Conservation (phyloP, 2,329 filamentous ascomycete genomes). For the Pestalotiopsis sp. region DNA sequence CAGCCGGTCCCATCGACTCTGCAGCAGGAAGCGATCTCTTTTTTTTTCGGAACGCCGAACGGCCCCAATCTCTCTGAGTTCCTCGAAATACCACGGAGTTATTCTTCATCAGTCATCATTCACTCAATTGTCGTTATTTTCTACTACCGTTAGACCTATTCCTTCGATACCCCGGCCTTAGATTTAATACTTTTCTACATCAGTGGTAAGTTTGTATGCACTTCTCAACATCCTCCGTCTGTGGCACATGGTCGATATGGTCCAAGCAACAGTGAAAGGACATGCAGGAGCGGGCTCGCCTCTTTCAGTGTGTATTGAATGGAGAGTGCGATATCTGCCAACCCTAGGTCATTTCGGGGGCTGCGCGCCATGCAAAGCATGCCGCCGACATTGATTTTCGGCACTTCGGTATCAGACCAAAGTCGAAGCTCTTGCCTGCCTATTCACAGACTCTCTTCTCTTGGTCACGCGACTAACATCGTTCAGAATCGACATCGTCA, state of each 20-base stretch:
- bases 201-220: slow-evolving; percentile 26
- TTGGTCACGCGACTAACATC: neutral
- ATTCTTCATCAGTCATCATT: slow-evolving; percentile 21
- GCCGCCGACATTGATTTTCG: neutral
- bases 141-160: slow-evolving; percentile 28
- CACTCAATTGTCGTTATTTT: slow-evolving; percentile 22
- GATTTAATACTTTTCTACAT: slow-evolving; percentile 27
- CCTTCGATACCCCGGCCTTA: slow-evolving; percentile 34
- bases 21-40: neutral
- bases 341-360: neutral
- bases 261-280: neutral
- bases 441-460: neutral
- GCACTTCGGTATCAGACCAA: neutral
- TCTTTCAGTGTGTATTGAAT: neutral
- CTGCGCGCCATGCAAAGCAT: neutral
- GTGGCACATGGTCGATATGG: neutral
- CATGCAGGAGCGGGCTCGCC: neutral
- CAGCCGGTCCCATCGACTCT: neutral
- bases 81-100: slow-evolving; percentile 19
- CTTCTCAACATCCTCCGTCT: neutral
- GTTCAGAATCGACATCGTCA: neutral
- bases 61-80: neutral
- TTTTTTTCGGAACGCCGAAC: neutral
- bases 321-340: neutral
- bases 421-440: neutral